A percentile compares a stretch with the other conserved stretches of the same genome.
Conservation (phyloP, 2,329 filamentous ascomycete species). For the Phaeosphaeria sp. region DNA sequence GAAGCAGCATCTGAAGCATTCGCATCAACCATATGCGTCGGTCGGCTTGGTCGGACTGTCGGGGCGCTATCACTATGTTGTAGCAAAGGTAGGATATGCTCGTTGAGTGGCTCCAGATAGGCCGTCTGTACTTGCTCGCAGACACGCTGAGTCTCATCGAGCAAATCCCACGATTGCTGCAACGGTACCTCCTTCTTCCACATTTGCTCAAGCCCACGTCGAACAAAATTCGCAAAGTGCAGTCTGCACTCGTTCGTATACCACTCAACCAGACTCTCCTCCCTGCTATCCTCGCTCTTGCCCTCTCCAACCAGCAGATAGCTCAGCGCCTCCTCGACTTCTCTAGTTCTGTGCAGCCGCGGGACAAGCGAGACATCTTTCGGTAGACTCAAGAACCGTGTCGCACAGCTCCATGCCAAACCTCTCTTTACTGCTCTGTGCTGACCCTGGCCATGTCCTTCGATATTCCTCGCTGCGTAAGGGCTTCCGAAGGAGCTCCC, state of each 20-base stretch:
- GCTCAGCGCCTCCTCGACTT: slow-evolving; percentile 44
- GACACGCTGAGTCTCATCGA: slow-evolving; percentile 45
- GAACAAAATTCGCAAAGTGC: slow-evolving; percentile 49
- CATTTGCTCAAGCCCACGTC: slow-evolving; percentile 31
- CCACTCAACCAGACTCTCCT: slow-evolving; percentile 51
- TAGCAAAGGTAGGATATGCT: slow-evolving; percentile 43
- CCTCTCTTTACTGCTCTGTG: slow-evolving; percentile 45
- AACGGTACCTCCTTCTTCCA: slow-evolving; percentile 40
- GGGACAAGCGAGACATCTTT: slow-evolving; percentile 29
- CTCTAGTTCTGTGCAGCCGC: slow-evolving; percentile 28
- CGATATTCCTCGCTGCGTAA: slow-evolving; percentile 29
- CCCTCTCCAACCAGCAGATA: slow-evolving; percentile 46
- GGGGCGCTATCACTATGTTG: slow-evolving; percentile 26
- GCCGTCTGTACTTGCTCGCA: slow-evolving; percentile 45
- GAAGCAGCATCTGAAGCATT: slow-evolving; percentile 26
- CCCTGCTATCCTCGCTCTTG: slow-evolving; percentile 31
- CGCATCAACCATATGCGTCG: slow-evolving; percentile 41
- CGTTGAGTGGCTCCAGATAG: slow-evolving; percentile 46
- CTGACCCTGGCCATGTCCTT: slow-evolving; percentile 44
- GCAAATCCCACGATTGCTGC: slow-evolving; percentile 35
- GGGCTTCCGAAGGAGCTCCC: slow-evolving; percentile 51
- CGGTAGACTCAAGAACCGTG: slow-evolving; percentile 49
- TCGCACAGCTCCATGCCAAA: slow-evolving; percentile 56
- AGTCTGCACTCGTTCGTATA: slow-evolving; percentile 52
- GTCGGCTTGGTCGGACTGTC: slow-evolving; percentile 43